Base-by-base conservation (phyloP, 73 alveolate genomes). In the Paramecium sonneborni region DNA sequence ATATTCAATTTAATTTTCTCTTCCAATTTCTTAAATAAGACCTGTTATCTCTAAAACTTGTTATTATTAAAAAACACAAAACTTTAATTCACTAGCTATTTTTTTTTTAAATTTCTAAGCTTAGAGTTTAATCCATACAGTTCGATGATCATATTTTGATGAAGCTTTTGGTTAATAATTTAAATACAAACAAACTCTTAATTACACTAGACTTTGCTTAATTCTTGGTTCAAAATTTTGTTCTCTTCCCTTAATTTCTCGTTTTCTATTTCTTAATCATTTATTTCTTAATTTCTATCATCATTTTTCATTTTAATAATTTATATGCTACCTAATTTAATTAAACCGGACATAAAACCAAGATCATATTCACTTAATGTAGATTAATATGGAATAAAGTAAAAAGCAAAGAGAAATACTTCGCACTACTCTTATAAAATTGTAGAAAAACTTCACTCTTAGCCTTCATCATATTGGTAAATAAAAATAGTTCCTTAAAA, bases 401-500 rank as follows among this genome's bases (percentile, higher is more conserved):
- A 15, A 11, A 67, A 67, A 12, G 26, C 38, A 23, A 72, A 38
- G 18, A 72, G 86, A 18, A 72, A 72, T 5, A 72, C 26, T n/a
- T 72, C 58, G 14, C 86, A 72, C 20, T 72, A 72, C 7, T 72
- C 86, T 30, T 72, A 32, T 37, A 38, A 35, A 41, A 72, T 72
- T 0, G 86, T 72, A 72, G 86, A 72, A 32, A 72, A 72, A 72
- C 86, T 72, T 8, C 68, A 52, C 30, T 18, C 68, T 0, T 32
- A 38, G 20, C 86, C n/a, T 34, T 14, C 38, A 37, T 12, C 38
- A 12, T 14, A 72, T 21, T 15, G 14, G 39, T 15, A 9, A 12
- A 18, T 37, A 28, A 35, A 72, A 3, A 32, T 32, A 35, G 24
- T 10, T 20, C 52, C 57, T 37, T 11, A 72, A 18, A 72, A 38